phyloP scores from a whole-genome alignment of 495 filamentous ascomycete species.

The Tirmania nivea region DNA sequence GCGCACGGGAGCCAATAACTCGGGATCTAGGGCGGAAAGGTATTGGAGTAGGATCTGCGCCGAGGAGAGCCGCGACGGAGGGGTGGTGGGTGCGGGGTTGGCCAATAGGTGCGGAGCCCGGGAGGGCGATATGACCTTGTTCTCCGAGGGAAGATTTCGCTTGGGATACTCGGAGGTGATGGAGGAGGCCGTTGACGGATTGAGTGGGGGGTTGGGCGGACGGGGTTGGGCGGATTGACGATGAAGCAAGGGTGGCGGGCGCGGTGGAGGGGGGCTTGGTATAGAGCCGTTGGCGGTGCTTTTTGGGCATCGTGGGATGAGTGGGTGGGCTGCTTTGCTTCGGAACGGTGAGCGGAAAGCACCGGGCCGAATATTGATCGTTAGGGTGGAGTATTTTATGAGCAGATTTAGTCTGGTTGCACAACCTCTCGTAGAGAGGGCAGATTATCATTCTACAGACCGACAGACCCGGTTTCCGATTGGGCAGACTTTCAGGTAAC shows the following conservation, averaged over 20 bases:
- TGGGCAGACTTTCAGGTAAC: no score
- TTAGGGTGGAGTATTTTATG: no score
- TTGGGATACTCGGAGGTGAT: constrained; percentile 29
- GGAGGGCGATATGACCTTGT: neutral
- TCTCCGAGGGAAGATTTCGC: neutral
- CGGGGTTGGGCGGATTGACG: neutral
- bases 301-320: no score
- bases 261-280: neutral
- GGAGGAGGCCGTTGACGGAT: constrained; percentile 30
- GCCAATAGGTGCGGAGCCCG: neutral
- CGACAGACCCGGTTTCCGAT: no score
- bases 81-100: neutral
- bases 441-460: no score
- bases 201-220: neutral
- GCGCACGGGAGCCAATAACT: neutral
- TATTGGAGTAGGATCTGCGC: neutral
- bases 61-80: neutral
- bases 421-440: no score
- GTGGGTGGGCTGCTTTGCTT: no score
- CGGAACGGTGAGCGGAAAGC: no score
- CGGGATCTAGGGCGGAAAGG: neutral
- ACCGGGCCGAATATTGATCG: no score
- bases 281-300: no score
- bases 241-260: neutral
- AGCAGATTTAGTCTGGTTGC: no score